Base-by-base conservation (phyloP, 2,329 filamentous ascomycete species). In the Aspergillus calidoustus region DNA sequence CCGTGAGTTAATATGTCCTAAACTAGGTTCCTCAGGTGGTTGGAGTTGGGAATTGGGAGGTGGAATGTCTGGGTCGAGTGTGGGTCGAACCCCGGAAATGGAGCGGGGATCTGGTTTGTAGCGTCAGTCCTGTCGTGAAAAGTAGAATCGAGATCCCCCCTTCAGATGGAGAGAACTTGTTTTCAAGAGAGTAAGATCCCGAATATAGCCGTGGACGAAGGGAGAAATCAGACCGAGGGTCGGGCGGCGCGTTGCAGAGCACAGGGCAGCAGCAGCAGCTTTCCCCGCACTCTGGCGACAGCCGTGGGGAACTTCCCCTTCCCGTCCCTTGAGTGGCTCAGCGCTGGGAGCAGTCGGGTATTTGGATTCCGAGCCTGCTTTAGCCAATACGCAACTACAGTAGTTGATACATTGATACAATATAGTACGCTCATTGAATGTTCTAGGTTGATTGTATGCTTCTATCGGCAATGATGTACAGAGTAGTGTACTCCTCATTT, bases 271-370 rank as follows among this genome's bases (percentile, higher is more conserved):
- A 22, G 11, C 30, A 25, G 46, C 23, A 69, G 66, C 68, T 69
- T 72, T 67, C 70, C 70, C 71, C 71, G 68, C 70, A 72, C 64
- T 54, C 30, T 19, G 49, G 25, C 25, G 28, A 51, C 6, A 28
- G 22, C 23, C 54, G 44, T 56, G 54, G 43, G 54, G 47, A 57
- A 57, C 2, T 31, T 31, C 47, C 47, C 23, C 47, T 48, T 25
- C 34, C 11, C 34, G 34, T 41, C 11, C 34, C 22, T 46, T 38
- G n/a, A 22, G 3, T 17, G 19, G 23, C 17, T 22, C 23, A 28
- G 15, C 8, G 19, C 15, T 22, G 19, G 3, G 8, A 17, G 5
- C 2, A 28, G 52, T 44, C 41, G 52, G 52, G 31, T 31, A 25
- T 30, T 25, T 22, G n/a, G 50, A 15, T 8, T 30, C 50, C n/a